phyloP scores from a whole-genome alignment of 2,329 filamentous ascomycete species.

The Neurospora crassa region DNA sequence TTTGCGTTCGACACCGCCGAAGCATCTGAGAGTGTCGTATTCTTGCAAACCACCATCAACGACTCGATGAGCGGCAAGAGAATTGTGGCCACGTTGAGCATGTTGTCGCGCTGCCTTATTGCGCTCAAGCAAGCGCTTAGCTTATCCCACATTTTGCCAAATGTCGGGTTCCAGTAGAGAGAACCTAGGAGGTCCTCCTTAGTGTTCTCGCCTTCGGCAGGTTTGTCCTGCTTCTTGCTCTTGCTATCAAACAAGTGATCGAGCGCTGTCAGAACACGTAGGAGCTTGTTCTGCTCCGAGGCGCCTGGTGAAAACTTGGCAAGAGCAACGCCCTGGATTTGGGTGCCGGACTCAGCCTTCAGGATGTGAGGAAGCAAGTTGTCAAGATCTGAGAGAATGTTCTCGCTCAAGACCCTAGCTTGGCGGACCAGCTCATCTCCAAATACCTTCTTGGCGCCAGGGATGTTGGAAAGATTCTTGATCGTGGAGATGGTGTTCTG shows the following conservation, averaged over 20 bases:
- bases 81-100: slow-evolving; percentile 95
- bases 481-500: slow-evolving; percentile 97
- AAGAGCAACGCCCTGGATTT: slow-evolving; percentile 88
- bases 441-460: slow-evolving; percentile 80
- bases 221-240: slow-evolving; percentile 44
- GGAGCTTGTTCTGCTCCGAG: slow-evolving; percentile 91
- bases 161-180: slow-evolving; percentile 84
- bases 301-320: slow-evolving; percentile 93
- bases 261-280: slow-evolving; percentile 84
- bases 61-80: slow-evolving; percentile 89
- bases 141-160: slow-evolving; percentile 85
- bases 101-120: slow-evolving; percentile 85
- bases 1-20: slow-evolving; percentile 19
- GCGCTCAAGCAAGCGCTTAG: slow-evolving; percentile 80
- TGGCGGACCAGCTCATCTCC: slow-evolving; percentile 87
- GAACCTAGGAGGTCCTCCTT: slow-evolving; percentile 80
- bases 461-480: slow-evolving; percentile 91
- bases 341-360: slow-evolving; percentile 77
- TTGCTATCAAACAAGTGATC: slow-evolving; percentile 92
- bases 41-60: slow-evolving; percentile 99
- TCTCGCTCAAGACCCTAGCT: slow-evolving; percentile 73
- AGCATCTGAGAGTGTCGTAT: slow-evolving; percentile 71
- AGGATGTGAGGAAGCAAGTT: slow-evolving; percentile 80
- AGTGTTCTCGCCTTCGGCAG: slow-evolving; percentile 39
- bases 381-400: slow-evolving; percentile 75